Conservation (phyloP, 139 green algal genomes). For the Coelastrella sp. region DNA sequence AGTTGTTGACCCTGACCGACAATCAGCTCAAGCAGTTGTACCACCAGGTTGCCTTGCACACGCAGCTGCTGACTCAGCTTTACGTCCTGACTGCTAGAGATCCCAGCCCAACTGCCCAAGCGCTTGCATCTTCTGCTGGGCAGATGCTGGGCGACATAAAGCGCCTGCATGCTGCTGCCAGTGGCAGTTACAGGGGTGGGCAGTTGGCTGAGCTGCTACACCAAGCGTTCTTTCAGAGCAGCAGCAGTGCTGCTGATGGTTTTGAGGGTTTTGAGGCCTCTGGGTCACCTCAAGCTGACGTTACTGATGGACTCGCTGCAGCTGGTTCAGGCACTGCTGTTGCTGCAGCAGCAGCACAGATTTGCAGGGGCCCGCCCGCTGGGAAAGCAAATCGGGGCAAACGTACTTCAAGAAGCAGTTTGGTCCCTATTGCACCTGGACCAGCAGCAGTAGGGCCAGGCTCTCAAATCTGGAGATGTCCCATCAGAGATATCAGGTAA, state of each 20-base stretch:
- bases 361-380: background rate
- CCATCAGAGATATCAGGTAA: background rate
- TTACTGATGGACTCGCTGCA: background rate
- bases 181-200: background rate
- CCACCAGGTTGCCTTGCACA: slow-evolving; percentile 25
- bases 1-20: background rate
- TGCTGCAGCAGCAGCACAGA: background rate
- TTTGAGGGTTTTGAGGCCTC: background rate
- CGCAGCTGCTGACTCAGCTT: slow-evolving; percentile 40
- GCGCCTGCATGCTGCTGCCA: slow-evolving; percentile 1
- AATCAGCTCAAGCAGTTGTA: slow-evolving; percentile 35
- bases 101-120: background rate
- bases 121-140: background rate
- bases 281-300: background rate
- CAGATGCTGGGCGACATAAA: slow-evolving; percentile 3
- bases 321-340: slow-evolving; percentile 8
- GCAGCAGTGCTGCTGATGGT: background rate
- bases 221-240: slow-evolving; percentile 22
- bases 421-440: no score
- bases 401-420: no score
- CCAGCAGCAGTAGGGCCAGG: no score
- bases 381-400: background rate
- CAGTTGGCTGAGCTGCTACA: slow-evolving; percentile 29
- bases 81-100: slow-evolving; percentile 5
- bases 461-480: background rate